Conservation (phyloP, 129 eudicot genomes). For the Heracleum sosnowskyi region DNA sequence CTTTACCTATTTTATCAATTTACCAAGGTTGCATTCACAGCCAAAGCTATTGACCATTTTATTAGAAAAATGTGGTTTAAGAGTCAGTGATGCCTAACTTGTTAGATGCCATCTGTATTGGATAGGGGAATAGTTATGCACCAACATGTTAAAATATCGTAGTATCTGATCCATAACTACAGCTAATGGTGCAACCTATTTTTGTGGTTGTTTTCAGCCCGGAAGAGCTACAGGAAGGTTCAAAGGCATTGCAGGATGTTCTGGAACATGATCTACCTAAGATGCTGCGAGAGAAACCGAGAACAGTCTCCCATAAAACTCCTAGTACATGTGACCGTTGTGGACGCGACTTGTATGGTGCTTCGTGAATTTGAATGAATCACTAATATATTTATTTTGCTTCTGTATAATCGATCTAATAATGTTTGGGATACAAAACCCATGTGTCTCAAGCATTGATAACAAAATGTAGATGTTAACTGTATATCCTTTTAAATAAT, state of each 20-base stretch:
- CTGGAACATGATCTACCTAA: slow-evolving; percentile 68
- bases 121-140: background rate
- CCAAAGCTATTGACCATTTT: background rate
- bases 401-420: background rate
- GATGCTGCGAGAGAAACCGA: slow-evolving; percentile 60
- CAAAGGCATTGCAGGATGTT: slow-evolving; percentile 66
- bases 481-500: background rate
- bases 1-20: background rate
- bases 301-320: slow-evolving; percentile 18
- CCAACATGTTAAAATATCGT: background rate
- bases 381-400: background rate
- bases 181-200: background rate
- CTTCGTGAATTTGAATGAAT: slow-evolving; percentile 12
- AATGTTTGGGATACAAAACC: background rate
- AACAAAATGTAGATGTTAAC: background rate
- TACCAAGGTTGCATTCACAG: background rate
- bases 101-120: background rate
- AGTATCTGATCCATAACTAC: background rate
- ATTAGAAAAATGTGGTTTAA: background rate
- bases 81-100: background rate
- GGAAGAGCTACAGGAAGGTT: slow-evolving; percentile 83
- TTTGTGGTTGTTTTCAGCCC: slow-evolving; percentile 27
- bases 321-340: slow-evolving; percentile 57
- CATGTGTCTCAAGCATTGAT: background rate
- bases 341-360: slow-evolving; percentile 51